Base-by-base conservation (phyloP, 345 rosid species). In the Cardamine resedifolia region DNA sequence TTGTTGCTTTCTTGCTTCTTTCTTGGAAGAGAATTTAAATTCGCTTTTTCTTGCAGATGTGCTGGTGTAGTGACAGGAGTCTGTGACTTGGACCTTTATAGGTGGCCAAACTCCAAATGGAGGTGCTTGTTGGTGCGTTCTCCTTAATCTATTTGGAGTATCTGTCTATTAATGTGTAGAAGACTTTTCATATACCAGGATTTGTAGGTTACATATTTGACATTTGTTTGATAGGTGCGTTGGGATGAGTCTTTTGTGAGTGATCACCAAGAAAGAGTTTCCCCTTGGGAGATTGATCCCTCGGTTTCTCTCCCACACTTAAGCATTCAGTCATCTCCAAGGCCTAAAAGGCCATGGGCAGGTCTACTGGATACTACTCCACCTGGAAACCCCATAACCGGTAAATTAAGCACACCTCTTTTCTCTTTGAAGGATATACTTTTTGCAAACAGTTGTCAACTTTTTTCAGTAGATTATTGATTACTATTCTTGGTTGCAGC, bases 71-170 rank as follows among this genome's bases (percentile, higher is more conserved):
- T 90, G 62, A 84, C 80, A 38, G 90, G 94, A 64, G 77, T 84
- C 12, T 70, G 85, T 61, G 96, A 89, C 82, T 66, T 83, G 78
- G 96, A 93, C 81, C 90, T 91, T 1, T 85, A 82, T 76, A 78
- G 86, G 71, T 93, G 98, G 98, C 92, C 94, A 23, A 86, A 84
- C 73, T 93, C 98, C 33, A 90, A 89, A 81, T 93, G 98, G 98
- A 87, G 93, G 74, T 90, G 92, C 85, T 75, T 93, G 66, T 80
- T 77, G 94, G 98, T 93, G 51, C 68, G 83, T 76, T 73, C 58
- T 77, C 60, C 24, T 41, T 34, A 19, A 43, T 34, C 28, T n/a
- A 4, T 28, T 38, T 66, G 14, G 10, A 23, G 33, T 4, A 12
- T 38, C 27, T 28, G 10, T 27, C 62, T 28, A 20, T 21, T 41